These are phyloP conservation scores for Cryptosporidium sp. DNA, from an alignment of 169 alveolate species.

Conservation along the genomic window DNA sequence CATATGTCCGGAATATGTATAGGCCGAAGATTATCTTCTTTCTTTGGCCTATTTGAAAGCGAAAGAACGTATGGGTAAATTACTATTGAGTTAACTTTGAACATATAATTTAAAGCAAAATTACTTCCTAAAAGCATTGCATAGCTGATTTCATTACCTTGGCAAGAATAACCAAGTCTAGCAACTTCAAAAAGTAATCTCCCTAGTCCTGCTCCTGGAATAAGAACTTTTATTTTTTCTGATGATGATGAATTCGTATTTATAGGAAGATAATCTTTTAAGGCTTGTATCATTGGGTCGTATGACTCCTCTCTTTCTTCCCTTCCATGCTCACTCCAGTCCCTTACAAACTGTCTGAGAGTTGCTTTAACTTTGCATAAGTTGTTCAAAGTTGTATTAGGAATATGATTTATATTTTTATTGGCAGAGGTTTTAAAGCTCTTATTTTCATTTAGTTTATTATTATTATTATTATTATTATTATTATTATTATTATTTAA, in stretches of 20 bases:
- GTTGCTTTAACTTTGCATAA: constrained; percentile 90
- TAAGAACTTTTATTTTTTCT: constrained; percentile 84
- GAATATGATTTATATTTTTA: neutral
- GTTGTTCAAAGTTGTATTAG: constrained; percentile 80
- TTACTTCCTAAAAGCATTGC: constrained; percentile 93
- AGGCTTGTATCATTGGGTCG: constrained; percentile 92
- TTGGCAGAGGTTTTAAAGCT: neutral
- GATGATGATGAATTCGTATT: constrained; percentile 70
- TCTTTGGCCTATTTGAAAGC: constrained; percentile 84
- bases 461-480: neutral
- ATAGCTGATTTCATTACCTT: constrained; percentile 97
- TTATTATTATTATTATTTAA: neutral
- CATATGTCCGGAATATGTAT: constrained; percentile 93
- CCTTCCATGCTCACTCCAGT: constrained; percentile 95
- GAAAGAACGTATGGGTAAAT: constrained; percentile 87
- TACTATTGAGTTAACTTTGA: constrained; percentile 79
- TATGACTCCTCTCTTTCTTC: constrained; percentile 94
- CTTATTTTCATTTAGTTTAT: neutral
- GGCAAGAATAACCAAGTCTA: constrained; percentile 94
- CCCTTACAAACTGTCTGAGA: constrained; percentile 94
- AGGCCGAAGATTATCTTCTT: constrained; percentile 89
- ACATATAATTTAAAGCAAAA: constrained; percentile 85
- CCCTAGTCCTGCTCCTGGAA: constrained; percentile 98
- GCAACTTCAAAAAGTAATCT: constrained; percentile 97
- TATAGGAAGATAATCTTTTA: constrained; percentile 86